Base-by-base conservation (phyloP, 805 yeast species). In the Lipomyces mesembrius region DNA sequence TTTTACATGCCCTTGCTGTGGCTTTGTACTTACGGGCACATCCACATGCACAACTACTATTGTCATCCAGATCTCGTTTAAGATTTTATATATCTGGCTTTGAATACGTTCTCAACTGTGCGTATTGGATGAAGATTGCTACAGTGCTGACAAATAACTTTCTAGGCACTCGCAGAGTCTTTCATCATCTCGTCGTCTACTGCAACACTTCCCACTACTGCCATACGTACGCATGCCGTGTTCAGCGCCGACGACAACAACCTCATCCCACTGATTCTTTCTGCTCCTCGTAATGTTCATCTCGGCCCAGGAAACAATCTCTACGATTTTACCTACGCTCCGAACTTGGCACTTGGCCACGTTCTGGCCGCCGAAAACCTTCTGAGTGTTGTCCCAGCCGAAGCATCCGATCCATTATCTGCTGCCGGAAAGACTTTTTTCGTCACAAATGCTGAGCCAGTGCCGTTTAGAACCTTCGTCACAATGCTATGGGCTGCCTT, bases 291-390 rank as follows among this genome's bases (percentile, higher is more conserved):
- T 3, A 53, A 32, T 53, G 7, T 53, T n/a, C 35, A 27, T 27
- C n/a, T 53, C 57, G 32, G 57, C 35, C 3, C 57, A 12, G 57
- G 57, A 27, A 7, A 14, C 1, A 53, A 20, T 53, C 35, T 53
- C 5, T 53, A 27, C 20, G 57, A 53, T n/a, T 53, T 53, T 3
- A 32, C 35, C 35, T 53, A 27, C 35, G 32, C 57, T 27, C 35
- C 32, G 2, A 53, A 53, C 57, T 3, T 53, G 32, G 57, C 57
- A 32, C 14, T 20, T 53, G 56, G 32, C 2, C 56, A 53, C n/a
- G 56, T 53, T 53, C 35, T 53, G n/a, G 57, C 57, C 20, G 32
- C 57, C 17, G 57, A 53, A 32, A n/a, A 53, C 57, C 35, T 53
- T 27, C 20, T 53, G 57, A 43, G 25, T 3, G 9, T 43, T 17